A percentile compares a stretch with the other conserved stretches of the same genome.
These are phyloP conservation scores for Alternaria triticina DNA, from an alignment of 2,329 filamentous ascomycete genomes.

Conservation along the genomic window DNA sequence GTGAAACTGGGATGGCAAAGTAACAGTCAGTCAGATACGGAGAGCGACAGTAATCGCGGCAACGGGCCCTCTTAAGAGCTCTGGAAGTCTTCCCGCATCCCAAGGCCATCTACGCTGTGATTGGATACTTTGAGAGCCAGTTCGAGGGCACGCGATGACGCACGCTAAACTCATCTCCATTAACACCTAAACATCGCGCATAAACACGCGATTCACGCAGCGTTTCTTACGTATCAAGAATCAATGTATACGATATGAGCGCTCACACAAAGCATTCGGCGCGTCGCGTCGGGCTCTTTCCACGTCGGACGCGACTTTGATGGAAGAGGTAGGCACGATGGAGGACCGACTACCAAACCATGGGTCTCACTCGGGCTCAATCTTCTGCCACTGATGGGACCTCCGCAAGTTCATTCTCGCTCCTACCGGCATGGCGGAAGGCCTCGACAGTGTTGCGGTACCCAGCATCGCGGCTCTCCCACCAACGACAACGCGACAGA, in stretches of 20 bases:
- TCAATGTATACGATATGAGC: background rate
- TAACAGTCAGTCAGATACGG: background rate
- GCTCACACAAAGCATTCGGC: background rate
- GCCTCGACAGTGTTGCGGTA: background rate
- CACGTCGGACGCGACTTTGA: background rate
- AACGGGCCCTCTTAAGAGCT: background rate
- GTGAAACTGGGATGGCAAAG: background rate
- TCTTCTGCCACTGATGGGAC: background rate
- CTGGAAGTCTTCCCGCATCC: background rate
- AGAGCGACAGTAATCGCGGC: background rate
- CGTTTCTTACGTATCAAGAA: background rate
- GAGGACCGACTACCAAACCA: slow-evolving; percentile 6
- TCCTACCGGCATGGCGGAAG: slow-evolving; percentile 17
- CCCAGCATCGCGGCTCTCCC: slow-evolving; percentile 51
- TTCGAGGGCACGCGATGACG: slow-evolving; percentile 16
- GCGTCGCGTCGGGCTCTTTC: slow-evolving; percentile 21
- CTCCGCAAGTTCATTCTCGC: background rate
- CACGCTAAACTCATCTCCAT: background rate
- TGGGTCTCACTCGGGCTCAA: slow-evolving; percentile 1
- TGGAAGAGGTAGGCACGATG: slow-evolving; percentile 28
- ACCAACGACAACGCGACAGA: slow-evolving; percentile 55
- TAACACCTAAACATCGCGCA: background rate
- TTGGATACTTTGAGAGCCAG: slow-evolving; percentile 33
- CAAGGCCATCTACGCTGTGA: slow-evolving; percentile 13
- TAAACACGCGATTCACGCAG: background rate